Base-by-base conservation (phyloP, 768 basidiomycete species). In the Termitomyces titanicus region DNA sequence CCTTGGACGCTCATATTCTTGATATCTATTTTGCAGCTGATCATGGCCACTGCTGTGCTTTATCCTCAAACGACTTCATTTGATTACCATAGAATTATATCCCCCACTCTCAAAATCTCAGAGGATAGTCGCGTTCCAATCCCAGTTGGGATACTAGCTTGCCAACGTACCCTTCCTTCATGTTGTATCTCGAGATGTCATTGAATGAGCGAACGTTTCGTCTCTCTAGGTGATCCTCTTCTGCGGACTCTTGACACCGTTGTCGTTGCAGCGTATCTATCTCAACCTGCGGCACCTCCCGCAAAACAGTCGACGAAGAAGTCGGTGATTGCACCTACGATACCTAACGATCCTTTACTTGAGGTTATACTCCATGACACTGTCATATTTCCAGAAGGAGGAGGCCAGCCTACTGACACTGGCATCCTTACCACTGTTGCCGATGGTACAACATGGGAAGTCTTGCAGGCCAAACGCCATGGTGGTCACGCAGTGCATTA, bases 401-500 rank as follows among this genome's bases (percentile, higher is more conserved):
- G 90, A 11, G 92, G 92, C 0, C 91, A 93, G 59, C 87, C 88
- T 1, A 84, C 84, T 0, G 92, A 93, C 63, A 82, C 82, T 24
- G 90, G 90, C 1, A 47, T 74, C 12, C 71, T 91, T 29, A 74
- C 66, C 5, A 81, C 70, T 2, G 74, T 72, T 18, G 58, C 64
- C 3, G 75, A 82, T 61, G 77, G 77, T n/a, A 68, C 60, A 2
- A 51, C 66, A 11, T 86, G 84, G 81, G 71, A 78, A 13, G 86
- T 93, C 17, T 66, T 83, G 0, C 83, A 88, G 61, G 82, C 82
- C 20, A 82, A 86, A 63, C 74, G 91, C 47, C 78, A 83, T 35
- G 88, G 89, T 15, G 83, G 87, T 12, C 79, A 85, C 62, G 89
- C 89, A 2, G 80, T 92, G 18, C 91, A 92, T 72, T 89, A 83